A percentile compares a stretch with the other conserved stretches of the same genome.
Evolutionary conservation across 176 grass and related monocot genomes (phyloP).

Genomic region (Oryza meyeriana): DNA sequence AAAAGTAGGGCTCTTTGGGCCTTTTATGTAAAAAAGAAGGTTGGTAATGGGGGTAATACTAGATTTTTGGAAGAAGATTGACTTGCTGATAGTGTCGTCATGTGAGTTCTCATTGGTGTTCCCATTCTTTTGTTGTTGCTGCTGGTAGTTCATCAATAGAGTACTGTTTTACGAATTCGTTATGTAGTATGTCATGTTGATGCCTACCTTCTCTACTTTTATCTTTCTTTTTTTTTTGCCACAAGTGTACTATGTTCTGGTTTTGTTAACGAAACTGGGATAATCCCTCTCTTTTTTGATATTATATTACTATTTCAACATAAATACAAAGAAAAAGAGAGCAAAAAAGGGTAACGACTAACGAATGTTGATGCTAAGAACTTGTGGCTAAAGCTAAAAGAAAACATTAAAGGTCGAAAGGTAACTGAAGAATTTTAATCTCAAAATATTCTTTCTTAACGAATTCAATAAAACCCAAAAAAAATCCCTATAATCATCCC

Average conservation of each 20-base stretch:
- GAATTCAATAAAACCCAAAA: neutral
- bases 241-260: neutral
- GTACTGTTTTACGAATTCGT: neutral
- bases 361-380: conserved; percentile 4
- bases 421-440: neutral
- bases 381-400: neutral
- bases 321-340: neutral
- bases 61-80: neutral
- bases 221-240: neutral
- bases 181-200: neutral
- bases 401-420: neutral
- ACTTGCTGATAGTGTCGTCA: neutral
- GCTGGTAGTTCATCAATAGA: neutral
- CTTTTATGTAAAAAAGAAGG: neutral
- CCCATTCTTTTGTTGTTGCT: neutral
- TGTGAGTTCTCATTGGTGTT: neutral
- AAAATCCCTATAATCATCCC: neutral
- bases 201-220: neutral
- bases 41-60: neutral
- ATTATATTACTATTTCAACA: neutral
- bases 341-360: neutral
- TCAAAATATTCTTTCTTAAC: neutral
- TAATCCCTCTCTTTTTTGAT: neutral
- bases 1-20: no score
- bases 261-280: neutral